A percentile compares a stretch with the other conserved stretches of the same genome.
These are phyloP conservation scores for Drechslera avenae DNA, from an alignment of 2,329 filamentous ascomycete genomes.

Conservation along the genomic window DNA sequence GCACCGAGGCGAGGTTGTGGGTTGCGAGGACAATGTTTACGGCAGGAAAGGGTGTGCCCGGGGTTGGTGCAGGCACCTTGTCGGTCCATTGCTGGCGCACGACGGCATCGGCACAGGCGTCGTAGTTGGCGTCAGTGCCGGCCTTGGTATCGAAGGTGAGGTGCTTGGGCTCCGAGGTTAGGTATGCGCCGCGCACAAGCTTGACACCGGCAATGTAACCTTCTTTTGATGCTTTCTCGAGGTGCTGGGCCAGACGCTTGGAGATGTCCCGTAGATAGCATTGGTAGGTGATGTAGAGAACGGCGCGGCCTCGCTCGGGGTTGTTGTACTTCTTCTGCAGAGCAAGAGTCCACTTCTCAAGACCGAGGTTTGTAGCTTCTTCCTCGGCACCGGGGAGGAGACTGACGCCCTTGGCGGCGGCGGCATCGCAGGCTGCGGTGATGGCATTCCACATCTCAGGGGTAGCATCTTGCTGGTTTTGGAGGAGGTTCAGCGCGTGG, in stretches of 20 bases:
- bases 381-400: constrained; percentile 89
- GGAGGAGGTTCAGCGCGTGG: constrained; percentile 70
- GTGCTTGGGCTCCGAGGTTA: constrained; percentile 55
- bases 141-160: constrained; percentile 61
- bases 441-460: constrained; percentile 71
- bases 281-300: constrained; percentile 73
- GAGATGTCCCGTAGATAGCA: constrained; percentile 60
- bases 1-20: constrained; percentile 78
- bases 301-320: constrained; percentile 58
- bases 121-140: constrained; percentile 67
- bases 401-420: constrained; percentile 69
- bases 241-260: constrained; percentile 51
- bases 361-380: constrained; percentile 75
- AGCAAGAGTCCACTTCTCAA: constrained; percentile 78
- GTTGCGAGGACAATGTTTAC: constrained; percentile 74
- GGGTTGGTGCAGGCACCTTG: constrained; percentile 52
- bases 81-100: constrained; percentile 67
- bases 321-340: constrained; percentile 79
- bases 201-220: constrained; percentile 62
- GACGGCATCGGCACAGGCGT: constrained; percentile 70
- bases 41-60: constrained; percentile 46
- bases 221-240: constrained; percentile 53
- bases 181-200: constrained; percentile 63
- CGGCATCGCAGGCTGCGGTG: constrained; percentile 74
- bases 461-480: constrained; percentile 66